Percentiles rank a stretch among this genome's conserved stretches.
These are phyloP conservation scores for Penicillium sp. DNA, from an alignment of 2,329 filamentous ascomycete genomes.

Conservation along the genomic window DNA sequence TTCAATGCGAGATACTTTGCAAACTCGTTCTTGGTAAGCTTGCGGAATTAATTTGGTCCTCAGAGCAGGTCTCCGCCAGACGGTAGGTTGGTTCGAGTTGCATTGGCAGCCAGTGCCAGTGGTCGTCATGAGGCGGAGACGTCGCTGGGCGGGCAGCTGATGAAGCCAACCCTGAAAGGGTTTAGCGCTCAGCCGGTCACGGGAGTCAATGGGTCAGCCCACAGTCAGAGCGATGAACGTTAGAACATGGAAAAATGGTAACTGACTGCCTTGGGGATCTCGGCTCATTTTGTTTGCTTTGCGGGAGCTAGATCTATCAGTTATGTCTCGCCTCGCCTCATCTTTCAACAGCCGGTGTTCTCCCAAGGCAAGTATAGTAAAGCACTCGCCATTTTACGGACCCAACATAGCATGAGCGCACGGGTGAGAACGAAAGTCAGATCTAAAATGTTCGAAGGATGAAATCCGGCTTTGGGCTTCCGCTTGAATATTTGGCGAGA, in stretches of 20 bases:
- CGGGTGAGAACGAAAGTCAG: background rate
- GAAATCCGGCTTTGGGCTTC: conserved; percentile 7
- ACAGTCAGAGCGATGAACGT: conserved; percentile 7
- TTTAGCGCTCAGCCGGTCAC: conserved; percentile 37
- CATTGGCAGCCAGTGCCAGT: conserved; percentile 25
- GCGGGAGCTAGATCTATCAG: background rate
- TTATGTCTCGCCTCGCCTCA: background rate
- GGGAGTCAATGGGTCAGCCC: conserved; percentile 22
- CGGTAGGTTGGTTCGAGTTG: conserved; percentile 15
- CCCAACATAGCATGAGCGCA: conserved; percentile 1
- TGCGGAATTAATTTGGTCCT: conserved; percentile 2
- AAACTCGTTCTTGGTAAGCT: conserved; percentile 14
- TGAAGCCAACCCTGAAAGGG: conserved; percentile 28
- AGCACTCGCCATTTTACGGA: background rate
- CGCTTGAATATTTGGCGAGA: conserved; percentile 14
- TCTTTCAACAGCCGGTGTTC: background rate
- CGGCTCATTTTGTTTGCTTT: conserved; percentile 10
- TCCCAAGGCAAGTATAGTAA: background rate
- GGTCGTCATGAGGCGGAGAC: conserved; percentile 27
- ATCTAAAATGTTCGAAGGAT: background rate
- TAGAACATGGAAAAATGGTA: background rate
- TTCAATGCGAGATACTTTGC: conserved; percentile 12
- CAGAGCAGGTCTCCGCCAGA: conserved; percentile 16
- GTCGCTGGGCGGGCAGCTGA: conserved; percentile 26
- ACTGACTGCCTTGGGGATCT: conserved; percentile 1